Percentiles rank a stretch among this genome's conserved stretches.
phyloP scores from a whole-genome alignment of 148 eudicot genomes.

The Camellia granthamiana region DNA sequence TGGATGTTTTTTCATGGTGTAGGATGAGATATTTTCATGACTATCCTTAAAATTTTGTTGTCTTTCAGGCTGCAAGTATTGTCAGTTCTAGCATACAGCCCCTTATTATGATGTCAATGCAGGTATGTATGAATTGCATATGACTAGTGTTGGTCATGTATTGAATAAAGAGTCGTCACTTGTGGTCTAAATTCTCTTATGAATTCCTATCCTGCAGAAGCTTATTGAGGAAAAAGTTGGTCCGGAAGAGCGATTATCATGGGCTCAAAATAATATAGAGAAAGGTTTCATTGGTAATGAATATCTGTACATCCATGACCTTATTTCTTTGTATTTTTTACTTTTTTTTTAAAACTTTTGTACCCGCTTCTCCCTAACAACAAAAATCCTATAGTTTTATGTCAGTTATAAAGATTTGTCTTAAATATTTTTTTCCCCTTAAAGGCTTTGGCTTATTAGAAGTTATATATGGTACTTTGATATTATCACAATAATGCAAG shows the following conservation, averaged over 20 bases:
- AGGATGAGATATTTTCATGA: background rate
- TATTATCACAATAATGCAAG: background rate
- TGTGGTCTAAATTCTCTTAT: background rate
- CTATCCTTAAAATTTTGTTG: background rate
- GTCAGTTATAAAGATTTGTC: background rate
- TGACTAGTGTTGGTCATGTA: background rate
- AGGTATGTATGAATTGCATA: conserved; percentile 27
- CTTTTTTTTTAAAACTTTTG: background rate
- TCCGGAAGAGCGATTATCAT: conserved; percentile 28
- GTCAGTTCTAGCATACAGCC: conserved; percentile 44
- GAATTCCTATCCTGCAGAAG: conserved; percentile 24
- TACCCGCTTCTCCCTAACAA: background rate
- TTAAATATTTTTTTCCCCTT: background rate
- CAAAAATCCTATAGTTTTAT: no score
- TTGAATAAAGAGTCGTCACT: background rate
- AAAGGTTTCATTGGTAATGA: conserved; percentile 41
- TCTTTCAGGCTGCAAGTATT: conserved; percentile 33
- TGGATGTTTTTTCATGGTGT: background rate
- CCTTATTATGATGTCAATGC: conserved; percentile 32
- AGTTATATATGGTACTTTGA: background rate
- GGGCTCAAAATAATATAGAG: conserved; percentile 29
- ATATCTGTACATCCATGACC: background rate
- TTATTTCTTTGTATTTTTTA: background rate
- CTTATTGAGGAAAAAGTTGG: conserved; percentile 31
- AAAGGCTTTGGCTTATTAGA: background rate